Conservation (phyloP, 2,329 filamentous ascomycete genomes). For the Paraphoma sp. region DNA sequence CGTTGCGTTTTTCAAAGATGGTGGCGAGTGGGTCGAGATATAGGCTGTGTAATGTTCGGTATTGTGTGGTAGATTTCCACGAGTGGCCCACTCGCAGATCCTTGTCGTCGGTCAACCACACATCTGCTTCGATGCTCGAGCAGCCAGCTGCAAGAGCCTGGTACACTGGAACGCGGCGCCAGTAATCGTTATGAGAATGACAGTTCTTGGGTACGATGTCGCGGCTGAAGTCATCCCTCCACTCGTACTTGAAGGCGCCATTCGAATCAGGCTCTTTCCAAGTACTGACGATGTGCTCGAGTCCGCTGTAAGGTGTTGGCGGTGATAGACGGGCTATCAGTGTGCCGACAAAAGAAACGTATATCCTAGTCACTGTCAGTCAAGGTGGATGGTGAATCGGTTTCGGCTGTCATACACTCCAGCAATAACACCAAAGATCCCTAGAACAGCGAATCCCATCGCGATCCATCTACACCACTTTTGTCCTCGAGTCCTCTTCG, state of each 20-base stretch:
- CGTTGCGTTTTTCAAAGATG: constrained; percentile 43
- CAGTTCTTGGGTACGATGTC: constrained; percentile 45
- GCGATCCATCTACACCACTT: constrained; percentile 7
- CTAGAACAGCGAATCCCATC: constrained; percentile 14
- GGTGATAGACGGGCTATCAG: constrained; percentile 30
- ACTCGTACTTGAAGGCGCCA: constrained; percentile 29
- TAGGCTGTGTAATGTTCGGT: constrained; percentile 33
- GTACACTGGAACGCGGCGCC: constrained; percentile 49
- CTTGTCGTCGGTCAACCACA: constrained; percentile 32
- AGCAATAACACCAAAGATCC: constrained; percentile 23
- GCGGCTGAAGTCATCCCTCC: constrained; percentile 48
- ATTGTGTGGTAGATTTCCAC: constrained; percentile 19
- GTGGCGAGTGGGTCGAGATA: constrained; percentile 51
- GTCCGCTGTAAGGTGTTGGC: constrained; percentile 23
- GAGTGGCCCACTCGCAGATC: constrained; percentile 41
- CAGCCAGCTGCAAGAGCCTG: constrained; percentile 50
- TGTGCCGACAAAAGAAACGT: constrained; percentile 27
- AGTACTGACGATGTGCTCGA: constrained; percentile 29
- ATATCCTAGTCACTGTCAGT: constrained; percentile 26
- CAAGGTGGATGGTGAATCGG: background rate
- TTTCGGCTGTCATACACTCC: constrained; percentile 17
- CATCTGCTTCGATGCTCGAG: constrained; percentile 40
- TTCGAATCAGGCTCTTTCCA: constrained; percentile 34
- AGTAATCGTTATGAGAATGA: constrained; percentile 56
- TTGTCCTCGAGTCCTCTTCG: constrained; percentile 10